Evolutionary conservation across 129 eudicot species (phyloP), one percentile per base, ranked within the genome.

Genomic region (Saussurea involucrata): DNA sequence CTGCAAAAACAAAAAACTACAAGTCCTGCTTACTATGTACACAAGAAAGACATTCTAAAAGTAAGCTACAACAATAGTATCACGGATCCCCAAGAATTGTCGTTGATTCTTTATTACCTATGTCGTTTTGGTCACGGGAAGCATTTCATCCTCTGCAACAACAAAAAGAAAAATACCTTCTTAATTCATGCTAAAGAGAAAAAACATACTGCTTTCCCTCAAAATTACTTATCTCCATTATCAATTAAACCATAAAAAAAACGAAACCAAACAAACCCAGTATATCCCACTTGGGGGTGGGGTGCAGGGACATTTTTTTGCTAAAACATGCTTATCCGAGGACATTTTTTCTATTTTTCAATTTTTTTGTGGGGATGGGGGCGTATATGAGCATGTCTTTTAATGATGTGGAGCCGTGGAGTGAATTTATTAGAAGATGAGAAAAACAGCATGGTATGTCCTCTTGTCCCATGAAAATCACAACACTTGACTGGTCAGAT

Each of bases 121-220:
- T 7, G 36, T 5, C 70, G 28, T 78, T 60, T 17, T 69, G 80
- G 72, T 86, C 89, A 91, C 11, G 91, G 91, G 70, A 92, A 92
- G 85, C 97, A 92, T 78, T 85, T 92, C 92, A 92, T 85, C 87
- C 97, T 89, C 97, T 92, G 95, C 84, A 85, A 76, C 55, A 74
- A 60, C 27, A 4, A 27, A 60, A 81, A 4, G 22, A 63, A 29
- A 4, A 6, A 17, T n/a, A 29, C 18, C 13, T 36, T 20, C 34
- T 55, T 8, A 77, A 49, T 83, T 64, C 69, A 61, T 60, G 77
- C 40, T 25, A 29, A 72, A 31, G 77, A 71, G 3, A 18, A 69
- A 27, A 33, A n/a, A 37, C 36, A 28, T 46, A 63, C 11, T 57
- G 8, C 65, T 58, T 73, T 58, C 18, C 15, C 10, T 74, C 66